Evolutionary conservation across 768 basidiomycete species (phyloP).

Genomic region (Sarcodon sp.): DNA sequence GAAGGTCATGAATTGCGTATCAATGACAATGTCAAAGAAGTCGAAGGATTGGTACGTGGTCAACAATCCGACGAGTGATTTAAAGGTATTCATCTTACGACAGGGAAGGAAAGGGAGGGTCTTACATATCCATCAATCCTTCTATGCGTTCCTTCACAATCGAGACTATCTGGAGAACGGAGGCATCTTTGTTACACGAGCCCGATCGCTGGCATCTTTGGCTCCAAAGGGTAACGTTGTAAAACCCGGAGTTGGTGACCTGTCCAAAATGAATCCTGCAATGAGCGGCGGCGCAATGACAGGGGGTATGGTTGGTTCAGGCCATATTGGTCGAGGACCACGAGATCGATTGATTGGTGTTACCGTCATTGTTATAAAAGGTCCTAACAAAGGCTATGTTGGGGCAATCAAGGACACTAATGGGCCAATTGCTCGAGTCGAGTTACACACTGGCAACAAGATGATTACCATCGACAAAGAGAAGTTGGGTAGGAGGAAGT

Average conservation of each 20-base stretch:
- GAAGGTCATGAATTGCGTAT: constrained; percentile 78
- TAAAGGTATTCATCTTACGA: constrained; percentile 3
- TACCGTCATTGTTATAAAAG: constrained; percentile 70
- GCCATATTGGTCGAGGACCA: constrained; percentile 65
- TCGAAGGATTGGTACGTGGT: constrained; percentile 66
- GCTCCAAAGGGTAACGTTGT: constrained; percentile 75
- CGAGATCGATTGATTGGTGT: constrained; percentile 75
- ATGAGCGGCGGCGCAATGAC: constrained; percentile 39
- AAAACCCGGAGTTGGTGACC: constrained; percentile 52
- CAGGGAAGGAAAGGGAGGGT: constrained; percentile 82
- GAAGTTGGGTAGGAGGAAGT: constrained; percentile 65
- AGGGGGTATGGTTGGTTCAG: constrained; percentile 75
- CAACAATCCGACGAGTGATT: not conserved
- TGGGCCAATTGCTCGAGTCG: constrained; percentile 76
- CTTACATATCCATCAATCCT: constrained; percentile 87
- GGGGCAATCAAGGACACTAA: constrained; percentile 95
- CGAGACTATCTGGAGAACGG: constrained; percentile 84
- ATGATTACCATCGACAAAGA: constrained; percentile 77
- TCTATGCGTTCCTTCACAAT: constrained; percentile 90
- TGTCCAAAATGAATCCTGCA: constrained; percentile 88
- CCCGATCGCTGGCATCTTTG: constrained; percentile 68
- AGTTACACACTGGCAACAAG: constrained; percentile 82
- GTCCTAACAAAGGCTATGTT: constrained; percentile 80
- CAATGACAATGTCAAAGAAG: constrained; percentile 89
- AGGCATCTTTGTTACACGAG: constrained; percentile 88